Evolutionary conservation across 495 filamentous ascomycete species (phyloP).

Genomic region (Lentithecium fluviatile): DNA sequence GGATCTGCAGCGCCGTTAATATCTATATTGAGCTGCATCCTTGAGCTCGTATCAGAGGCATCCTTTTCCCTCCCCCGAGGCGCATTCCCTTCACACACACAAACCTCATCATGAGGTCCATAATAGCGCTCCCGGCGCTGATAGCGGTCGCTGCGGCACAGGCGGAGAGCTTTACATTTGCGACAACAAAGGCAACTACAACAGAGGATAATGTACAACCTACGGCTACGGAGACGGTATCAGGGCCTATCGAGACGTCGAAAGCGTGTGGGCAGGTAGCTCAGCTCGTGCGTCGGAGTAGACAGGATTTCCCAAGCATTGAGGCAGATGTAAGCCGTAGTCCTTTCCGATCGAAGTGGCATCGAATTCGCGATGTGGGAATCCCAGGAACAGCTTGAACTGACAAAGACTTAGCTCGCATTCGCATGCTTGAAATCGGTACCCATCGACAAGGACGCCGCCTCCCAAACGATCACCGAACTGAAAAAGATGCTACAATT

Average conservation of each 20-base stretch:
- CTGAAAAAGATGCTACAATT: slow-evolving; percentile 24
- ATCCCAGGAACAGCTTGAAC: not conserved
- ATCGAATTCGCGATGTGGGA: too few relatives aligned
- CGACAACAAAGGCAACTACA: not conserved
- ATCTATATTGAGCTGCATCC: not conserved
- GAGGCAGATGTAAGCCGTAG: slow-evolving; percentile 29
- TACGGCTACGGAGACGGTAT: slow-evolving; percentile 19
- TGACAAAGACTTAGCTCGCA: slow-evolving; percentile 19
- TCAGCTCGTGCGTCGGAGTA: not conserved
- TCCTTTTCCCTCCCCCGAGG: not conserved
- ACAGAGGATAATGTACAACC: slow-evolving; percentile 9
- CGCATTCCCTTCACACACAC: not conserved
- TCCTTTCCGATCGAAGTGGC: not conserved
- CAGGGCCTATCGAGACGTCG: slow-evolving; percentile 22
- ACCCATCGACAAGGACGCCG: slow-evolving; percentile 30
- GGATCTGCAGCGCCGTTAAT: too few relatives aligned
- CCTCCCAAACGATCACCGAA: slow-evolving; percentile 18
- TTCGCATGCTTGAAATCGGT: slow-evolving; percentile 37
- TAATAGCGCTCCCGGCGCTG: slow-evolving; percentile 24
- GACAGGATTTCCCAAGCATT: slow-evolving; percentile 17
- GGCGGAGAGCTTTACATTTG: slow-evolving; percentile 8
- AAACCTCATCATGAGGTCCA: slow-evolving; percentile 20
- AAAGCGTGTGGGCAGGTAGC: slow-evolving; percentile 26
- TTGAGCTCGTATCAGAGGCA: not conserved
- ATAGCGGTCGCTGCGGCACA: slow-evolving; percentile 15